Percentiles rank a stretch among this genome's conserved stretches.
phyloP scores from a whole-genome alignment of 176 grass and related monocot genomes.

The Phoenix dactylifera region DNA sequence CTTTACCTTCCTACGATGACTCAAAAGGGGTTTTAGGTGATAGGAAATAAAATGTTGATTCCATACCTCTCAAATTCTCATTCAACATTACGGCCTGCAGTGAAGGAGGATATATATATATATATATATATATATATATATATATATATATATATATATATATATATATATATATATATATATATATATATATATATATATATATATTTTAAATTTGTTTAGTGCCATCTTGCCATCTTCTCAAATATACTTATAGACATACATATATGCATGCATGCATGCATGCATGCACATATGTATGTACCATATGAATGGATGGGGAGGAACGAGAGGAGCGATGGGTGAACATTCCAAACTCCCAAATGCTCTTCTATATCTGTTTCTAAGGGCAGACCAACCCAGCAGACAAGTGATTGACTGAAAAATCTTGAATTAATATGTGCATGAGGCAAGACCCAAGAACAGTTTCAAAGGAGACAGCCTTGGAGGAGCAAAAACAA shows the following conservation, averaged over 20 bases:
- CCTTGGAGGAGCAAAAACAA: background rate
- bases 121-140: background rate
- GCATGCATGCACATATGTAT: too few relatives aligned
- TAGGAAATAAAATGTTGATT: slow-evolving; percentile 19
- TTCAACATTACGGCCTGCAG: slow-evolving; percentile 12
- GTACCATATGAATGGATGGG: background rate
- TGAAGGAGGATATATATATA: slow-evolving; percentile 9
- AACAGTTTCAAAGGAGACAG: slow-evolving; percentile 23
- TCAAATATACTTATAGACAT: too few relatives aligned
- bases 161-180: too few relatives aligned
- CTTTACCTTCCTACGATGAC: too few relatives aligned
- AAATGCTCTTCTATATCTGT: slow-evolving; percentile 2
- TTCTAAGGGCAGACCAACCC: slow-evolving; percentile 3
- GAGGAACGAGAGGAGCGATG: background rate
- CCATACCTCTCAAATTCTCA: slow-evolving; percentile 19
- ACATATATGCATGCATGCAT: too few relatives aligned
- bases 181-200: too few relatives aligned
- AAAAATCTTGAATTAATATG: slow-evolving; percentile 7
- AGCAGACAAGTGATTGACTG: slow-evolving; percentile 25
- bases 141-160: too few relatives aligned
- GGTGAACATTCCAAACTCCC: slow-evolving; percentile 20
- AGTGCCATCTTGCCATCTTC: too few relatives aligned
- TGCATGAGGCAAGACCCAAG: slow-evolving; percentile 7
- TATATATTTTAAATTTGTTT: too few relatives aligned
- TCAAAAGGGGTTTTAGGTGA: background rate